These are phyloP conservation scores for Dissophora ornata DNA, from an alignment of 192 early-diverging fungal genomes.

Conservation along the genomic window DNA sequence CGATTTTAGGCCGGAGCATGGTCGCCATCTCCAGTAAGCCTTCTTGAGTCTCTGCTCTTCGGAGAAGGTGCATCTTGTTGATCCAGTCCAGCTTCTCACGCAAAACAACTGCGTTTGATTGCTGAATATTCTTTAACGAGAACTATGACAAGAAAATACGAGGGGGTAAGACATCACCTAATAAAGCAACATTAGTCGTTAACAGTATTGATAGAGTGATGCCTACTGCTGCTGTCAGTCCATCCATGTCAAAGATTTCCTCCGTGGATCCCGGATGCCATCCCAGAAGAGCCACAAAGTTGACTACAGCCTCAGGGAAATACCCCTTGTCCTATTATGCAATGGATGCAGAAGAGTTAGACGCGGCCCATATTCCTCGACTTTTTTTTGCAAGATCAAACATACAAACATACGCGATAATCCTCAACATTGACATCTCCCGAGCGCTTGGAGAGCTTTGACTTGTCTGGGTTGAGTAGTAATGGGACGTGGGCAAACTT, in stretches of 20 bases:
- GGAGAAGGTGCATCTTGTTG: conserved; percentile 75
- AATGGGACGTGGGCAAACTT: conserved; percentile 90
- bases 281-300: conserved; percentile 89
- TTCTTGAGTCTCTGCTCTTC: conserved; percentile 53
- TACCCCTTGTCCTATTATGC: conserved; percentile 81
- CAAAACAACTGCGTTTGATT: conserved; percentile 71
- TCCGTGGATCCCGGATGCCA: conserved; percentile 73
- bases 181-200: too few relatives aligned
- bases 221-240: conserved; percentile 65
- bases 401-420: conserved; percentile 60
- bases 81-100: conserved; percentile 79
- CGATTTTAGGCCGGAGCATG: conserved; percentile 47
- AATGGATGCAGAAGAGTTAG: conserved; percentile 2
- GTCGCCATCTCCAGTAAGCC: conserved; percentile 57
- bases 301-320: conserved; percentile 85
- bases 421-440: conserved; percentile 80
- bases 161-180: background rate
- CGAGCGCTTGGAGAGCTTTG: conserved; percentile 93
- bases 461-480: conserved; percentile 82
- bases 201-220: too few relatives aligned
- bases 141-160: conserved; percentile 56
- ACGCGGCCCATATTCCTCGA: background rate
- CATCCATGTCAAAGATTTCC: conserved; percentile 74
- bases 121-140: conserved; percentile 66
- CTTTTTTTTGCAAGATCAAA: background rate